Conservation (phyloP, 2,329 filamentous ascomycete genomes). For the Epichloe festucae region DNA sequence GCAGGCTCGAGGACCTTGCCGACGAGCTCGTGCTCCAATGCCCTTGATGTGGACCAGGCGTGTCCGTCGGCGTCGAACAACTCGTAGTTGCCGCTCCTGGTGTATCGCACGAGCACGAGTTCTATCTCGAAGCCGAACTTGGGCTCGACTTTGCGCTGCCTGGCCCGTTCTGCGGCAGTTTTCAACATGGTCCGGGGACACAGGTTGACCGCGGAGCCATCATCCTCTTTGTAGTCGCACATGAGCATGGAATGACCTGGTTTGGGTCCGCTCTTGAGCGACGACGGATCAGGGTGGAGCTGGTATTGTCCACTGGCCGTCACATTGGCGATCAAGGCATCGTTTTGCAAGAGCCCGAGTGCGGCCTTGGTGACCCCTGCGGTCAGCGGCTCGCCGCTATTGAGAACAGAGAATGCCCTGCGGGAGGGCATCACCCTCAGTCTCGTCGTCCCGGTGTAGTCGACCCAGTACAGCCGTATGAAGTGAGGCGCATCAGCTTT, state of each 20-base stretch:
- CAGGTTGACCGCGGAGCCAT: conserved; percentile 34
- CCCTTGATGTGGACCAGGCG: conserved; percentile 55
- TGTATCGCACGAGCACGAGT: conserved; percentile 52
- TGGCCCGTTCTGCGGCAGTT: conserved; percentile 37
- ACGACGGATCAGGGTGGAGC: conserved; percentile 52
- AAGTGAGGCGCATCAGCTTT: conserved; percentile 24
- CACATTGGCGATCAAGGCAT: conserved; percentile 40
- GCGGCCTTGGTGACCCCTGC: conserved; percentile 52
- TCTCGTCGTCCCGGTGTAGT: conserved; percentile 59
- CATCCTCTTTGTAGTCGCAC: conserved; percentile 48
- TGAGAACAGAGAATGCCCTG: conserved; percentile 35
- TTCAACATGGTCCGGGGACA: conserved; percentile 57
- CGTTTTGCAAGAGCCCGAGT: conserved; percentile 56
- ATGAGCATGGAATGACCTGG: conserved; percentile 52
- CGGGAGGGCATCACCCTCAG: conserved; percentile 55
- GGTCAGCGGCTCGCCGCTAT: conserved; percentile 28
- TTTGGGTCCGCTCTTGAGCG: conserved; percentile 44
- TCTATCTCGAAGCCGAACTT: conserved; percentile 73
- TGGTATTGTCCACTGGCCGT: conserved; percentile 51
- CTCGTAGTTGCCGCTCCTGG: conserved; percentile 21
- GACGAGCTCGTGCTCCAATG: conserved; percentile 44
- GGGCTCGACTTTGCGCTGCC: conserved; percentile 41
- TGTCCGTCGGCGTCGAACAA: conserved; percentile 48
- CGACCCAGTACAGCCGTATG: conserved; percentile 63
- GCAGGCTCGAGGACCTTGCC: conserved; percentile 53